phyloP scores from a whole-genome alignment of 305 asterid genomes.

The Solanum hybrid region DNA sequence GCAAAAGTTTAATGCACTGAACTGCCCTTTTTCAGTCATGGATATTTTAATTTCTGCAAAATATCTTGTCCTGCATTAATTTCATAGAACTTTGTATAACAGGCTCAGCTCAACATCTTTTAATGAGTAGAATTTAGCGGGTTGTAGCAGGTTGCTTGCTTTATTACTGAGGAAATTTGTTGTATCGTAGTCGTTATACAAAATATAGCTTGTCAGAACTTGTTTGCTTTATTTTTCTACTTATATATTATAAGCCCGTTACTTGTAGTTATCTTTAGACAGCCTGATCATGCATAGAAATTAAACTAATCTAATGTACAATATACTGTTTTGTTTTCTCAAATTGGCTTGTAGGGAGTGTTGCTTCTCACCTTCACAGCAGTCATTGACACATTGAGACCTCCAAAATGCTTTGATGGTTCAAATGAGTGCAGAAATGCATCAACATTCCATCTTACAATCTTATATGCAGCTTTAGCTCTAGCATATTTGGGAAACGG shows the following conservation, averaged over 20 bases:
- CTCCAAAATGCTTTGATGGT: constrained; percentile 32
- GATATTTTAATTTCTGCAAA: neutral
- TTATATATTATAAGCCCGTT: neutral
- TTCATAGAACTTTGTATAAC: neutral
- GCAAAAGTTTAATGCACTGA: neutral
- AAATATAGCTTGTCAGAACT: neutral
- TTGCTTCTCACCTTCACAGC: constrained; percentile 42
- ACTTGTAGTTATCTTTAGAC: neutral
- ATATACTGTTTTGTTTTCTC: neutral
- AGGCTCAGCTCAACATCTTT: neutral
- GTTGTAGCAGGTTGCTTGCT: neutral
- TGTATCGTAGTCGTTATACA: neutral
- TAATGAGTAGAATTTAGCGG: neutral
- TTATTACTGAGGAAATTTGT: neutral
- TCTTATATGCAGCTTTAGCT: constrained; percentile 39
- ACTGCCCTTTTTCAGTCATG: neutral
- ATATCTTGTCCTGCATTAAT: neutral
- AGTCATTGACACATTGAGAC: constrained; percentile 32
- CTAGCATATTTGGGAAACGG: constrained; percentile 43
- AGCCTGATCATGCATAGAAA: neutral
- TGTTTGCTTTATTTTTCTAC: neutral
- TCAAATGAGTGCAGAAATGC: constrained; percentile 29
- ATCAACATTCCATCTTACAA: constrained; percentile 32
- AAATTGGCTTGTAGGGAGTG: constrained; percentile 32
- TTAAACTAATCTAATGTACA: neutral